Percentiles rank a stretch among this genome's conserved stretches.
Conservation (phyloP, 352 stramenopile species). For the Phytophthora foliorum region DNA sequence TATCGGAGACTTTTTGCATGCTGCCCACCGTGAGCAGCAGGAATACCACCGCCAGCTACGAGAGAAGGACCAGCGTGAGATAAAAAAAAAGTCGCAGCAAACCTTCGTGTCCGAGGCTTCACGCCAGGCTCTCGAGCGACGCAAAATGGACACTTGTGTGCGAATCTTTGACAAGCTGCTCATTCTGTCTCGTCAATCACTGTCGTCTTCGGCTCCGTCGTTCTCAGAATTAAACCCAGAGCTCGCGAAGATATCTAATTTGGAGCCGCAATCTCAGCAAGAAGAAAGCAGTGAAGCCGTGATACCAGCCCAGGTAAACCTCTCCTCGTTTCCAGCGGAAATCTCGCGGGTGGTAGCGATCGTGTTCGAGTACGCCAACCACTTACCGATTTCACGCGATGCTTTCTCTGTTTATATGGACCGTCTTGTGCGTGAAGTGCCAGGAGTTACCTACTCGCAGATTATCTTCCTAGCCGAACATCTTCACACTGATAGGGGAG, state of each 20-base stretch:
- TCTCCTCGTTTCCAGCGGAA: slow-evolving; percentile 59
- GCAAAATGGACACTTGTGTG: slow-evolving; percentile 70
- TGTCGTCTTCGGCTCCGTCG: background rate
- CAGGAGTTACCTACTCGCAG: slow-evolving; percentile 76
- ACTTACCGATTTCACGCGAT: slow-evolving; percentile 49
- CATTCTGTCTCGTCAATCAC: slow-evolving; percentile 13
- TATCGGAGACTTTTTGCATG: slow-evolving; percentile 83
- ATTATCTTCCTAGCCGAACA: slow-evolving; percentile 74
- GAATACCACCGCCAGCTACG: slow-evolving; percentile 63
- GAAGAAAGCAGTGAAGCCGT: slow-evolving; percentile 24
- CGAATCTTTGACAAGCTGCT: slow-evolving; percentile 63
- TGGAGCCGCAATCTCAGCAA: slow-evolving; percentile 1
- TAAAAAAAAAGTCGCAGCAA: slow-evolving; percentile 56
- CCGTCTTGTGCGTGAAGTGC: slow-evolving; percentile 67
- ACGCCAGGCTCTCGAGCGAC: slow-evolving; percentile 54
- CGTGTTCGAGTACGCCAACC: slow-evolving; percentile 71
- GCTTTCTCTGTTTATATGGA: slow-evolving; percentile 69
- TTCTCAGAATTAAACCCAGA: slow-evolving; percentile 11
- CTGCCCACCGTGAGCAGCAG: slow-evolving; percentile 68
- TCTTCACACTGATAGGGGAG: slow-evolving; percentile 51
- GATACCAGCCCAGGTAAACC: slow-evolving; percentile 46
- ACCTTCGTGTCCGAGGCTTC: slow-evolving; percentile 72
- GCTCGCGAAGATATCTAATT: background rate
- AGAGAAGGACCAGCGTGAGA: slow-evolving; percentile 53
- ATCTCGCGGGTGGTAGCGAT: slow-evolving; percentile 66